These are phyloP conservation scores for Barbarea vulgaris DNA, from an alignment of 345 rosid species.

Conservation along the genomic window DNA sequence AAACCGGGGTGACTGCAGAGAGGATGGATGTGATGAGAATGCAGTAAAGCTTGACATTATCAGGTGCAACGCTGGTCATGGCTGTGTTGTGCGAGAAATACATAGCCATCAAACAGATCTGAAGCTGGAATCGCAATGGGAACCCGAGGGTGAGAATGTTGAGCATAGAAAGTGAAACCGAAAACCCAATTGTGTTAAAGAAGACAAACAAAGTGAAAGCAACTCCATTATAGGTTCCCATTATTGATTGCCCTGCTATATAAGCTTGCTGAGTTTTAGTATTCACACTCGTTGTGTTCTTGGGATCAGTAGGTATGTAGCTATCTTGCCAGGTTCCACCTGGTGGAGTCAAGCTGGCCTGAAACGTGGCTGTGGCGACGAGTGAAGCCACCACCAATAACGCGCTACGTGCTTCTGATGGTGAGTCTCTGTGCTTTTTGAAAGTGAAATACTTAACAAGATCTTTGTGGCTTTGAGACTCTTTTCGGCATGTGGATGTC, in stretches of 20 bases:
- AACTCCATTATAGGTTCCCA: slow-evolving; percentile 37
- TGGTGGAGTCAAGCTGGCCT: slow-evolving; percentile 56
- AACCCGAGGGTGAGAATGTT: slow-evolving; percentile 54
- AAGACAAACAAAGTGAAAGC: slow-evolving; percentile 41
- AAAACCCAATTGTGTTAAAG: slow-evolving; percentile 54
- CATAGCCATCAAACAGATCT: slow-evolving; percentile 47
- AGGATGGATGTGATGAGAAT: slow-evolving; percentile 36
- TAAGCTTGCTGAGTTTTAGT: slow-evolving; percentile 16
- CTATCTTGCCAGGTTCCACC: slow-evolving; percentile 62
- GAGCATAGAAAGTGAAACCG: slow-evolving; percentile 52
- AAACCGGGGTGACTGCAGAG: slow-evolving; percentile 16
- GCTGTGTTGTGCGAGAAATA: slow-evolving; percentile 45
- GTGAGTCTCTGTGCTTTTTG: slow-evolving; percentile 61
- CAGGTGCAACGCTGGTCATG: slow-evolving; percentile 43
- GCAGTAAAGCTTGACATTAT: slow-evolving; percentile 28
- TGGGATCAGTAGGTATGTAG: background rate
- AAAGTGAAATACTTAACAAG: slow-evolving; percentile 57
- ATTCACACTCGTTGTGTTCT: slow-evolving; percentile 25
- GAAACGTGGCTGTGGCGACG: slow-evolving; percentile 58
- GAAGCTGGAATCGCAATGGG: slow-evolving; percentile 58
- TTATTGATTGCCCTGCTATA: slow-evolving; percentile 47
- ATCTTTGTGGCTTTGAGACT: slow-evolving; percentile 22
- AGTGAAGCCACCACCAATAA: slow-evolving; percentile 54
- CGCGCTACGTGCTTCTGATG: slow-evolving; percentile 52
- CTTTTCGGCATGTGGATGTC: slow-evolving; percentile 25